A percentile compares a stretch with the other conserved stretches of the same genome.
Evolutionary conservation across 2,329 filamentous ascomycete species (phyloP).

Genomic region (Apiospora koreana): DNA sequence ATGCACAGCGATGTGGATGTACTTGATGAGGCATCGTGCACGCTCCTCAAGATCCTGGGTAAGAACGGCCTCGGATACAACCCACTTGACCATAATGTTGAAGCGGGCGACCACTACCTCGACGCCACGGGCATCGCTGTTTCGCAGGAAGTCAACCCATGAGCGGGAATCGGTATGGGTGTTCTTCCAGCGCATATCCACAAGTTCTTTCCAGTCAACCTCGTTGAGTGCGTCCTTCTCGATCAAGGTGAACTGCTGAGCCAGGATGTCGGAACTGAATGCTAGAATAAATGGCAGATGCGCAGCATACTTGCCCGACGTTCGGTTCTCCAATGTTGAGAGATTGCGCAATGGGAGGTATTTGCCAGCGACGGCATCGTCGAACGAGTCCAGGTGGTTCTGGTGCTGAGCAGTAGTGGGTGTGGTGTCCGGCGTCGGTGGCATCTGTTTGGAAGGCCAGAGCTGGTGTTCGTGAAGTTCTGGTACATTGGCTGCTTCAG

Average conservation of each 20-base stretch:
- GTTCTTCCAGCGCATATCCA: slow-evolving; percentile 82
- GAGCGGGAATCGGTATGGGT: slow-evolving; percentile 66
- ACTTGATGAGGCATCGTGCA: slow-evolving; percentile 76
- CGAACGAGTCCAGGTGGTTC: slow-evolving; percentile 30
- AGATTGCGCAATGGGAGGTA: slow-evolving; percentile 37
- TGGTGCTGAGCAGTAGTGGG: slow-evolving; percentile 43
- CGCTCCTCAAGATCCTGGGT: slow-evolving; percentile 73
- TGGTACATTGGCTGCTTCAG: slow-evolving; percentile 37
- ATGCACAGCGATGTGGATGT: slow-evolving; percentile 77
- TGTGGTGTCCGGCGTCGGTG: slow-evolving; percentile 52
- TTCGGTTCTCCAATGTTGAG: slow-evolving; percentile 25
- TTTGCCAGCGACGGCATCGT: slow-evolving; percentile 35
- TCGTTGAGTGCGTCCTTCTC: slow-evolving; percentile 85
- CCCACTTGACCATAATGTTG: slow-evolving; percentile 88
- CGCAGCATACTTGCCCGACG: slow-evolving; percentile 43
- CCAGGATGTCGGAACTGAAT: slow-evolving; percentile 76
- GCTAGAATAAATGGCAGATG: slow-evolving; percentile 81
- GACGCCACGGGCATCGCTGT: slow-evolving; percentile 71
- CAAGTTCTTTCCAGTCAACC: slow-evolving; percentile 85
- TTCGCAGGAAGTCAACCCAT: slow-evolving; percentile 80
- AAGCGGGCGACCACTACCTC: slow-evolving; percentile 85
- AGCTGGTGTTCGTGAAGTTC: slow-evolving; percentile 43
- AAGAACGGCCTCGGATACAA: slow-evolving; percentile 75
- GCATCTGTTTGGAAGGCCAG: slow-evolving; percentile 46
- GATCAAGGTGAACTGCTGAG: slow-evolving; percentile 82